phyloP scores from a whole-genome alignment of 129 eudicot genomes.

The Saussurea involucrata region DNA sequence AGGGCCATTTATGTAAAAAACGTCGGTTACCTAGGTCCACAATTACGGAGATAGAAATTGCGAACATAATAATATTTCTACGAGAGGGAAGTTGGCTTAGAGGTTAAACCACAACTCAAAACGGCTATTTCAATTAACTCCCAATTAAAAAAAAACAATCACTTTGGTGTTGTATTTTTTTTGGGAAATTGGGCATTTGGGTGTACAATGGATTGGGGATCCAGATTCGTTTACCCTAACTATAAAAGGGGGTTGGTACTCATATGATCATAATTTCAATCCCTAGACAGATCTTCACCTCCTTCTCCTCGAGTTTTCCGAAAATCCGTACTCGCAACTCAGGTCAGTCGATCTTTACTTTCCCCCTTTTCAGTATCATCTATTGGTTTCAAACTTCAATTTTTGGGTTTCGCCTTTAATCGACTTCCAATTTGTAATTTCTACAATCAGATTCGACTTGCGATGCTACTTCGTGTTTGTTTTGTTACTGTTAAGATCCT shows the following conservation, averaged over 20 bases:
- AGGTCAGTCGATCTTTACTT: conserved; percentile 24
- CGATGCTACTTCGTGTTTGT: neutral
- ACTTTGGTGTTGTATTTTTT: neutral
- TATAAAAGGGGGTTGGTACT: conserved; percentile 1
- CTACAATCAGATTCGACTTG: conserved; percentile 12
- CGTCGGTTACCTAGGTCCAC: no score
- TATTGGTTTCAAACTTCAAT: neutral
- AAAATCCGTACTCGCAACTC: neutral
- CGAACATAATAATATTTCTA: no score
- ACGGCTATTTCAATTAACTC: no score
- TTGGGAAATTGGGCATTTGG: no score
- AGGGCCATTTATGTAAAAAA: no score
- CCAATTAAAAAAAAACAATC: no score
- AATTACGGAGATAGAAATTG: no score
- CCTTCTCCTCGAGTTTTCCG: conserved; percentile 16
- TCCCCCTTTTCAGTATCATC: neutral
- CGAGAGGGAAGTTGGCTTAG: no score
- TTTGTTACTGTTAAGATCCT: neutral
- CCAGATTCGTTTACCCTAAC: conserved; percentile 18
- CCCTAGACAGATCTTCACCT: conserved; percentile 16
- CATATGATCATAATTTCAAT: neutral
- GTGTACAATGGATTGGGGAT: neutral
- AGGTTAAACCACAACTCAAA: no score
- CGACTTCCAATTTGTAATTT: neutral
- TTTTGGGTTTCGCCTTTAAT: neutral